Evolutionary conservation across 2,329 filamentous ascomycete genomes (phyloP).

Genomic region (Sphaerulina vaccinii): DNA sequence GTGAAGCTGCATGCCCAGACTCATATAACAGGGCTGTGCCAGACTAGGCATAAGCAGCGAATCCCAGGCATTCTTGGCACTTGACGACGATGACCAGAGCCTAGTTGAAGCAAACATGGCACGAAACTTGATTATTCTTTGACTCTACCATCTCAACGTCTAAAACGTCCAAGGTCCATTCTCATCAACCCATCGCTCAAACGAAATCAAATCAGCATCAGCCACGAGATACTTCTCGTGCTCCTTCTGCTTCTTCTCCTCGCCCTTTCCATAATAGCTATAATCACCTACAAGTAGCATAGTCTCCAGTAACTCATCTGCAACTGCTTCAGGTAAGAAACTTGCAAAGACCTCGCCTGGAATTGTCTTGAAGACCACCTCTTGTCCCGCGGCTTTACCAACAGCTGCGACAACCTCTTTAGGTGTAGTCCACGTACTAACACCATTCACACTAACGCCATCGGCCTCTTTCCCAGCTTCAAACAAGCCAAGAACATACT

Average conservation of each 20-base stretch:
- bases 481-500: conserved; percentile 34
- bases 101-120: no score
- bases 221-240: conserved; percentile 30
- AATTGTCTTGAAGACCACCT: conserved; percentile 30
- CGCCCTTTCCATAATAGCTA: conserved; percentile 32
- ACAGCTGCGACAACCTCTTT: conserved; percentile 29
- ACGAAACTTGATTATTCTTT: no score
- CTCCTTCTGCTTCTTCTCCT: conserved; percentile 31
- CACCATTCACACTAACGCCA: conserved; percentile 29
- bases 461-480: conserved; percentile 29
- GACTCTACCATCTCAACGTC: no score
- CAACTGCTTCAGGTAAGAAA: conserved; percentile 29
- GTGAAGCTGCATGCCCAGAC: no score
- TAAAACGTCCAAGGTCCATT: conserved; percentile 23
- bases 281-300: conserved; percentile 31
- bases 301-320: conserved; percentile 33
- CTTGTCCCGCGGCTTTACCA: conserved; percentile 25
- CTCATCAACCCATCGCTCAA: conserved; percentile 24
- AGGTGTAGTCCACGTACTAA: conserved; percentile 33
- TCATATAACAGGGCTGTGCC: no score
- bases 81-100: no score
- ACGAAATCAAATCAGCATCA: conserved; percentile 22
- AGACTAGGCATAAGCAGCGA: no score
- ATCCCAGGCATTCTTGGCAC: no score
- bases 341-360: conserved; percentile 27